A percentile compares a stretch with the other conserved stretches of the same genome.
Evolutionary conservation across 1,284 basidiomycete genomes (phyloP).

Genomic region (Austroboletus novae-zelandiae): DNA sequence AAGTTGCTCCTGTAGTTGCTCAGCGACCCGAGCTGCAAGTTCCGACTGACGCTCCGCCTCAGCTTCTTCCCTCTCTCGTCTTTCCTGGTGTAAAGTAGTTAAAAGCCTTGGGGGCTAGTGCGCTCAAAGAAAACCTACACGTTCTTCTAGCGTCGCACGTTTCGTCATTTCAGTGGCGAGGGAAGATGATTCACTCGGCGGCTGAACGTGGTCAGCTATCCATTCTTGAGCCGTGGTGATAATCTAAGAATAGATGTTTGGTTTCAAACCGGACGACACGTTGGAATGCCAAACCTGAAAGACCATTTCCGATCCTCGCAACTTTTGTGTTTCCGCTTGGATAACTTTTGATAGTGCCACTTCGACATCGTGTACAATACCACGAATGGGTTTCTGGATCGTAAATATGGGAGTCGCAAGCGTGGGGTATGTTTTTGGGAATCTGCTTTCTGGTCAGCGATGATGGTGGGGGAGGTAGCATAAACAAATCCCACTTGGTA

Average conservation of each 20-base stretch:
- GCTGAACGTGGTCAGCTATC: constrained; percentile 56
- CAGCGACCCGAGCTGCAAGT: constrained; percentile 46
- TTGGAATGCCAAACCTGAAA: constrained; percentile 51
- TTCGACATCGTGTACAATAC: constrained; percentile 53
- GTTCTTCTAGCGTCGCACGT: constrained; percentile 64
- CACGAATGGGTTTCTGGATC: constrained; percentile 61
- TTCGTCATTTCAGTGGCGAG: constrained; percentile 72
- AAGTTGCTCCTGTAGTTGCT: constrained; percentile 62
- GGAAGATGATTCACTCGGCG: constrained; percentile 57
- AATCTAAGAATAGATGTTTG: constrained; percentile 42
- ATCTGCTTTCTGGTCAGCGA: constrained; percentile 38
- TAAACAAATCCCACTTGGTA: constrained; percentile 51
- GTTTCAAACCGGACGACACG: constrained; percentile 1
- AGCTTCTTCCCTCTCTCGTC: constrained; percentile 42
- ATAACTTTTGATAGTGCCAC: constrained; percentile 54
- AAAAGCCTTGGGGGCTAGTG: neutral
- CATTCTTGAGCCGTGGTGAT: constrained; percentile 68
- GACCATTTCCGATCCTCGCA: constrained; percentile 68
- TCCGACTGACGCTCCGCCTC: constrained; percentile 52
- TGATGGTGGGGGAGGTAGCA: neutral
- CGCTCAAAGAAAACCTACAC: constrained; percentile 35
- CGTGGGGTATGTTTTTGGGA: constrained; percentile 75
- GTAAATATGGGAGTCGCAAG: constrained; percentile 65
- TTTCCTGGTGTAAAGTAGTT: constrained; percentile 15
- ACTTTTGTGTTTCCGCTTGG: constrained; percentile 57